Base-by-base conservation (phyloP, 495 filamentous ascomycete genomes). In the Podospora conica region DNA sequence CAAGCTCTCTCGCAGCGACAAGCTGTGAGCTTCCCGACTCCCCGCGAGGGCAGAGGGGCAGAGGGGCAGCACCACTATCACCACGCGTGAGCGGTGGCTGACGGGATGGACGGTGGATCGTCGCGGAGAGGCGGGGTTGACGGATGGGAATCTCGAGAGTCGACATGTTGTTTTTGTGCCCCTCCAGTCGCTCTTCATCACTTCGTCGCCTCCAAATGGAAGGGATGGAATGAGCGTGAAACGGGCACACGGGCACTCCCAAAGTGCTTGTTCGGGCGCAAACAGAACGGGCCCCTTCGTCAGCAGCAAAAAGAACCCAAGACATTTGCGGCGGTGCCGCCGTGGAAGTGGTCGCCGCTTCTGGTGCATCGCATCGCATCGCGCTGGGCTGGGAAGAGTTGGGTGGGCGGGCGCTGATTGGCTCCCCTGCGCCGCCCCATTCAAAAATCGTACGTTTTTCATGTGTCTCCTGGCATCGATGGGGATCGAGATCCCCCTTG, bases 361-460 rank as follows among this genome's bases (percentile, higher is more conserved):
- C 15, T 48, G 40, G 40, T n/a, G 40, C 40, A n/a, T 12, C 10
- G 29, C 29, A 11, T 31, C 29, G 29, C 29, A 31, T 64, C 65
- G 58, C 25, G 55, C 70, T 68, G 48, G 25, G 24, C 60, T 59
- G 22, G 63, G 63, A 68, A 73, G 58, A 68, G 64, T 62, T 66
- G 54, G 55, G 68, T 65, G 66, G 70, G 60, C 24, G 64, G 21
- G 18, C 20, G 23, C 48, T 69, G 62, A 75, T 76, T 76, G 74
- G 74, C 48, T 24, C 56, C 60, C 24, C 23, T 18, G 61, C 67
- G 66, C 69, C 66, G 28, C 66, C 21, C 68, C 65, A 60, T 67
- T 61, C 40, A 48, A 67, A 29, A 64, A 74, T 75, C 72, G 70
- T 74, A 75, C 70, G 70, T 77, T 75, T 75, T 75, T 68, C 73